Conservation (phyloP, 169 alveolate genomes). For the Babesia ovis region DNA sequence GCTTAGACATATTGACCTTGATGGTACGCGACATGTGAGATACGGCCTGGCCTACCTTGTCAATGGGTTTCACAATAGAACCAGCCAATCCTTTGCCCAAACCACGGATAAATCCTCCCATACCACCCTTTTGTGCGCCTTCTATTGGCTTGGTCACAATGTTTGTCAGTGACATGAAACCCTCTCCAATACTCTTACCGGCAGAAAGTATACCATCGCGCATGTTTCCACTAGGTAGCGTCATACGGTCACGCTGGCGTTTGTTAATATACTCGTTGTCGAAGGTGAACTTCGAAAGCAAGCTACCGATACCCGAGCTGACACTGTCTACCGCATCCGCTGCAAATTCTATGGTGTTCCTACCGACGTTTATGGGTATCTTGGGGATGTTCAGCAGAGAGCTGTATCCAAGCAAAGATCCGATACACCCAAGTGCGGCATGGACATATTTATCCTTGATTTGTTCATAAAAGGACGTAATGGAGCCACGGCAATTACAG, state of each 20-base stretch:
- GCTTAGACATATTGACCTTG: slow-evolving; percentile 81
- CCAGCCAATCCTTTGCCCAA: slow-evolving; percentile 90
- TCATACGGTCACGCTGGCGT: slow-evolving; percentile 79
- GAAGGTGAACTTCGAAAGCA: slow-evolving; percentile 85
- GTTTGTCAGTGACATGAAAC: slow-evolving; percentile 84
- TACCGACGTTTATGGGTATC: slow-evolving; percentile 85
- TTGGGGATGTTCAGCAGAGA: slow-evolving; percentile 87
- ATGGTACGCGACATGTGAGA: slow-evolving; percentile 86
- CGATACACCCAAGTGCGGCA: slow-evolving; percentile 76
- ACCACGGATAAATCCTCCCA: slow-evolving; percentile 88
- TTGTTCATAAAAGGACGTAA: slow-evolving; percentile 77
- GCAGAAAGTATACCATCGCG: slow-evolving; percentile 85
- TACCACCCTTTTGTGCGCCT: slow-evolving; percentile 89
- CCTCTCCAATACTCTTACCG: slow-evolving; percentile 86
- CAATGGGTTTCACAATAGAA: slow-evolving; percentile 89
- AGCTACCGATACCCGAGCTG: slow-evolving; percentile 80
- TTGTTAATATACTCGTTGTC: slow-evolving; percentile 88
- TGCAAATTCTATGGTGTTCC: slow-evolving; percentile 85
- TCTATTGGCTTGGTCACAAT: slow-evolving; percentile 89
- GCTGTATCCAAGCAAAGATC: slow-evolving; percentile 85
- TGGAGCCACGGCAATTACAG: slow-evolving; percentile 74
- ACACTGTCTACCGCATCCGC: slow-evolving; percentile 87
- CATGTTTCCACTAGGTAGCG: slow-evolving; percentile 73
- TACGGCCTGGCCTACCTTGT: slow-evolving; percentile 89
- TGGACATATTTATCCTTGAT: slow-evolving; percentile 81